phyloP scores from a whole-genome alignment of 495 filamentous ascomycete species.

The Mycothermus thermophilus region DNA sequence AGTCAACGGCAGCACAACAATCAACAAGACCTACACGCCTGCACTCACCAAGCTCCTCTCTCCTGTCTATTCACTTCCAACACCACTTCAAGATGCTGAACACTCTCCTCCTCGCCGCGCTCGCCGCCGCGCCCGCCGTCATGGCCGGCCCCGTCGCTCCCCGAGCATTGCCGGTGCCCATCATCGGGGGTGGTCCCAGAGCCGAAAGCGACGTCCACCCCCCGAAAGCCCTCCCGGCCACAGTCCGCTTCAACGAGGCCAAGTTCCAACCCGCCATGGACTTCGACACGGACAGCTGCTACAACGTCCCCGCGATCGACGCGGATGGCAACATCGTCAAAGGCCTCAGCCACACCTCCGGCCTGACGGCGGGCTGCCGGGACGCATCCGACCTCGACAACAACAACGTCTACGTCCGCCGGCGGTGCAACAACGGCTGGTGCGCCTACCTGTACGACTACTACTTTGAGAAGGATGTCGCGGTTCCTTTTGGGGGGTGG shows the following conservation, averaged over 20 bases:
- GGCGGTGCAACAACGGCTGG: slow-evolving; percentile 32
- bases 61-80: no score
- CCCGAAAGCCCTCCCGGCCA: slow-evolving; percentile 25
- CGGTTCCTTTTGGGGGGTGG: slow-evolving; percentile 18
- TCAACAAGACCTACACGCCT: no score
- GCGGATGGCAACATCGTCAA: slow-evolving; percentile 22
- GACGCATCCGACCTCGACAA: slow-evolving; percentile 28
- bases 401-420: slow-evolving; percentile 34
- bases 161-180: no score
- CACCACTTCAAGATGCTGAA: no score
- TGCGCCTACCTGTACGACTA: slow-evolving; percentile 34
- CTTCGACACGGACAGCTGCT: slow-evolving; percentile 35
- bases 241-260: slow-evolving; percentile 27
- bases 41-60: no score
- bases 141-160: no score
- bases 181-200: no score
- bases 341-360: slow-evolving; percentile 23
- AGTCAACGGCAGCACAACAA: no score
- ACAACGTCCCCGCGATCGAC: slow-evolving; percentile 32
- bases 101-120: no score
- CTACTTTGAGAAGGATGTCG: slow-evolving; percentile 36
- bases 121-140: no score
- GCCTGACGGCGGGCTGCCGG: slow-evolving; percentile 21
- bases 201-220: no score
- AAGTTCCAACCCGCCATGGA: slow-evolving; percentile 32